Evolutionary conservation across 2,329 filamentous ascomycete species (phyloP).

Genomic region (Ascochyta viciae-villosae): DNA sequence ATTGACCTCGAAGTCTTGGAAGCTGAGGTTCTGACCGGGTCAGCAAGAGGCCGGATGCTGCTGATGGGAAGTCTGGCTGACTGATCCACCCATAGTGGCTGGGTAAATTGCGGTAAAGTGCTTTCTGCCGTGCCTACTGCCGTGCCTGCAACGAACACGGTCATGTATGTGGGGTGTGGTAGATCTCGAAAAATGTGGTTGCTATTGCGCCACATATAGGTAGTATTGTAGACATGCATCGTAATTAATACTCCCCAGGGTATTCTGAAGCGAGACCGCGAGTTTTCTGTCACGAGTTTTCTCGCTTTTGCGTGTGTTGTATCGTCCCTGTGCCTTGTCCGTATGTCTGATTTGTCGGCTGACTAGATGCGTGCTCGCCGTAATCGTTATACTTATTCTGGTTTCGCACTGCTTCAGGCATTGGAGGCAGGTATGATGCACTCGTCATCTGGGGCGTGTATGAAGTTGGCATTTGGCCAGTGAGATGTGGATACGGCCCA

Average conservation of each 20-base stretch:
- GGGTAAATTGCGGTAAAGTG: constrained; percentile 6
- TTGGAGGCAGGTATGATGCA: constrained; percentile 8
- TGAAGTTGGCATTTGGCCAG: constrained; percentile 2
- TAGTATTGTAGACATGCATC: background rate
- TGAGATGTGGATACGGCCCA: constrained; percentile 3
- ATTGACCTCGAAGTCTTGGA: background rate
- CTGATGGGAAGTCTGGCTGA: background rate
- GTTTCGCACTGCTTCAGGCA: background rate
- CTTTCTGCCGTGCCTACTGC: background rate
- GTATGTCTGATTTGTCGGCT: background rate
- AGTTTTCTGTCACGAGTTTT: background rate
- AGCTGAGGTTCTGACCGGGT: background rate
- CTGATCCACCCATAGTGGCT: background rate
- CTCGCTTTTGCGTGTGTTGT: background rate
- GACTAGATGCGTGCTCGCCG: background rate
- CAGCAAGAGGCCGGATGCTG: constrained; percentile 9
- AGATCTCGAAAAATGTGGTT: background rate
- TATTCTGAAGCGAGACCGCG: background rate
- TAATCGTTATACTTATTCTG: background rate
- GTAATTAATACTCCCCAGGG: no score
- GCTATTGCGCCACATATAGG: background rate
- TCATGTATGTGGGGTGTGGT: background rate
- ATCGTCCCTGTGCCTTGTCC: background rate
- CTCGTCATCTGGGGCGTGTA: constrained; percentile 6
- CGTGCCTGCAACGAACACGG: background rate